A percentile compares a stretch with the other conserved stretches of the same genome.
Conservation (phyloP, 768 basidiomycete genomes). For the Termitomyces bulborhizus region DNA sequence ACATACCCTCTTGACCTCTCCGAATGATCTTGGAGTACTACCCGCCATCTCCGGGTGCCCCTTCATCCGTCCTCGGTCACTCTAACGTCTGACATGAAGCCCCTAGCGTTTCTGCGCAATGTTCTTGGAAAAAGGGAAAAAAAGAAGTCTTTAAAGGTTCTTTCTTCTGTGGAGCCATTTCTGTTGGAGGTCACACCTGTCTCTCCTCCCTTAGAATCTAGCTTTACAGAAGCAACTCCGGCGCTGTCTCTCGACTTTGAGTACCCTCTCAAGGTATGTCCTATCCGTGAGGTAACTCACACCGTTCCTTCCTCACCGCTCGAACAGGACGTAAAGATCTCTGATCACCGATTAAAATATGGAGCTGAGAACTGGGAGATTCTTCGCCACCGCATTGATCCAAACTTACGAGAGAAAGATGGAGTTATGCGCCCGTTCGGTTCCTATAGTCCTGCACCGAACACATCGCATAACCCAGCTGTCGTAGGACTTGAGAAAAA, state of each 20-base stretch:
- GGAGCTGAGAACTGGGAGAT: background rate
- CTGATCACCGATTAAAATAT: background rate
- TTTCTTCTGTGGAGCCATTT: background rate
- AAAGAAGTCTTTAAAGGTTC: slow-evolving; percentile 17
- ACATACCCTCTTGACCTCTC: background rate
- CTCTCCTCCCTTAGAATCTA: slow-evolving; percentile 1
- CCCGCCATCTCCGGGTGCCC: background rate
- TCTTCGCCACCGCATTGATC: background rate
- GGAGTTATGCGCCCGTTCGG: slow-evolving; percentile 7
- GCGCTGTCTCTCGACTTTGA: slow-evolving; percentile 4
- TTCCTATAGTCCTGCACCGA: slow-evolving; percentile 17
- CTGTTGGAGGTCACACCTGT: background rate
- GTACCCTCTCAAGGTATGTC: background rate
- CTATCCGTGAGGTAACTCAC: background rate
- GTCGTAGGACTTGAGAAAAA: slow-evolving; percentile 5
- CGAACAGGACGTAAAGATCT: background rate
- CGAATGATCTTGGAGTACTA: background rate
- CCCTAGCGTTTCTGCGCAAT: slow-evolving; percentile 31
- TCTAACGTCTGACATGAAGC: slow-evolving; percentile 25
- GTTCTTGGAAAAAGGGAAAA: slow-evolving; percentile 32
- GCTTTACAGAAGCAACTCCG: slow-evolving; percentile 1
- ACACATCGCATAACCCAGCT: slow-evolving; percentile 18
- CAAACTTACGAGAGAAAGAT: slow-evolving; percentile 10
- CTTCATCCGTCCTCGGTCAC: background rate
- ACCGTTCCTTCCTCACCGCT: background rate